These are phyloP conservation scores for Ceratorhiza oryzae-sativae DNA, from an alignment of 1,284 basidiomycete genomes.

Conservation along the genomic window DNA sequence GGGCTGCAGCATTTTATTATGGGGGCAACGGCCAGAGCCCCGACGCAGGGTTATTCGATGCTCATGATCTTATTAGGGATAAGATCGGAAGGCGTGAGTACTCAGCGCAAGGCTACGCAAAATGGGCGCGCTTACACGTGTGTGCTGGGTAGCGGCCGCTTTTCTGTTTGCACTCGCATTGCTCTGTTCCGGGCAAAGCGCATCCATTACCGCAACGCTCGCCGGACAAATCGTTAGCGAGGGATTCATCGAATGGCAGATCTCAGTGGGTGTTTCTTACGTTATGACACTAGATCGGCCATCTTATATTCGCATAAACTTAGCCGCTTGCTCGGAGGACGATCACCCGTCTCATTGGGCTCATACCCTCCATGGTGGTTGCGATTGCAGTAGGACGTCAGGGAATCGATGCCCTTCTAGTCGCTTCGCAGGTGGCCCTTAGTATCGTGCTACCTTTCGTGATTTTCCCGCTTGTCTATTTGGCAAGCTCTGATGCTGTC, in stretches of 20 bases:
- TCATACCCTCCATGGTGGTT: conserved; percentile 87
- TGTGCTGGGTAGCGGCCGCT: conserved; percentile 63
- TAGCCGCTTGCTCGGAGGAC: conserved; percentile 83
- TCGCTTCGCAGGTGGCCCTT: conserved; percentile 87
- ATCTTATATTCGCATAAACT: conserved; percentile 33
- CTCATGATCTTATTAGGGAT: conserved; percentile 72
- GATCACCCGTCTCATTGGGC: conserved; percentile 82
- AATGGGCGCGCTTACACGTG: background rate
- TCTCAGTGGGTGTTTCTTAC: conserved; percentile 65
- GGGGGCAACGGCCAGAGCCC: conserved; percentile 18
- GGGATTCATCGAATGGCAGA: conserved; percentile 91
- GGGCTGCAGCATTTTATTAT: conserved; percentile 54
- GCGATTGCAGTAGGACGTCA: conserved; percentile 75
- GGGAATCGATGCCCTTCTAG: conserved; percentile 84
- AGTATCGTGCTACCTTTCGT: conserved; percentile 90
- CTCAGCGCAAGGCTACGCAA: background rate
- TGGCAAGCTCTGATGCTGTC: conserved; percentile 61
- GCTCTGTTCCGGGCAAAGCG: conserved; percentile 88
- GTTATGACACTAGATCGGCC: background rate
- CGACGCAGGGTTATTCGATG: conserved; percentile 82
- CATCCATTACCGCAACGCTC: conserved; percentile 90
- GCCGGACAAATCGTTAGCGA: conserved; percentile 93
- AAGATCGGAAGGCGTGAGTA: conserved; percentile 71
- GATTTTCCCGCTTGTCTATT: conserved; percentile 77
- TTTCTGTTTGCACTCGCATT: conserved; percentile 87